A percentile compares a stretch with the other conserved stretches of the same genome.
phyloP scores from a whole-genome alignment of 1,139 yeast species.

The Yamadazyma triangularis region DNA sequence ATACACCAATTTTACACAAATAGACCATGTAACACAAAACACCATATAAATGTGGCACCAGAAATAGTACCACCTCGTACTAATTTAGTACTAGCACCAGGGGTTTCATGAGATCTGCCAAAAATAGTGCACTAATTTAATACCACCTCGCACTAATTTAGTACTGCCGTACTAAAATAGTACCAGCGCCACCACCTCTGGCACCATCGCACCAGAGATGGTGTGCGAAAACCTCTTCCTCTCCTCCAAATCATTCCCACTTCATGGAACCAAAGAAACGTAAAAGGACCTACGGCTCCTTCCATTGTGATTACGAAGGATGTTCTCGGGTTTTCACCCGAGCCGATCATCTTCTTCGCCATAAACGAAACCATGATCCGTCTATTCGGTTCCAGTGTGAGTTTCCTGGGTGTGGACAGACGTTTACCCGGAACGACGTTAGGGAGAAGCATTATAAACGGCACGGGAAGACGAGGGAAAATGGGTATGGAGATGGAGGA shows the following conservation, averaged over 20 bases:
- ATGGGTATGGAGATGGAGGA: too few species aligned
- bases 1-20: too few species aligned
- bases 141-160: too few species aligned
- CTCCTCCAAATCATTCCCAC: too few species aligned
- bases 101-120: too few species aligned
- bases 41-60: too few species aligned
- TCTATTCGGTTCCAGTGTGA: constrained; percentile 19
- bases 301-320: constrained; percentile 13
- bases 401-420: constrained; percentile 28
- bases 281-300: constrained; percentile 12
- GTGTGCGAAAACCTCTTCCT: neutral
- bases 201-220: neutral
- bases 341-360: constrained; percentile 35
- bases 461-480: constrained; percentile 12
- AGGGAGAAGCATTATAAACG: constrained; percentile 31
- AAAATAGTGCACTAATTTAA: too few species aligned
- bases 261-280: constrained; percentile 5
- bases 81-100: too few species aligned
- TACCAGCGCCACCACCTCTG: too few species aligned
- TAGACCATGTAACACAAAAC: too few species aligned
- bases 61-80: too few species aligned
- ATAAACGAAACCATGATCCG: constrained; percentile 40
- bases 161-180: too few species aligned
- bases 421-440: constrained; percentile 32
- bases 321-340: constrained; percentile 33